Percentiles rank a stretch among this genome's conserved stretches.
Evolutionary conservation across 2,329 filamentous ascomycete species (phyloP).

Genomic region (Fusarium sp.): DNA sequence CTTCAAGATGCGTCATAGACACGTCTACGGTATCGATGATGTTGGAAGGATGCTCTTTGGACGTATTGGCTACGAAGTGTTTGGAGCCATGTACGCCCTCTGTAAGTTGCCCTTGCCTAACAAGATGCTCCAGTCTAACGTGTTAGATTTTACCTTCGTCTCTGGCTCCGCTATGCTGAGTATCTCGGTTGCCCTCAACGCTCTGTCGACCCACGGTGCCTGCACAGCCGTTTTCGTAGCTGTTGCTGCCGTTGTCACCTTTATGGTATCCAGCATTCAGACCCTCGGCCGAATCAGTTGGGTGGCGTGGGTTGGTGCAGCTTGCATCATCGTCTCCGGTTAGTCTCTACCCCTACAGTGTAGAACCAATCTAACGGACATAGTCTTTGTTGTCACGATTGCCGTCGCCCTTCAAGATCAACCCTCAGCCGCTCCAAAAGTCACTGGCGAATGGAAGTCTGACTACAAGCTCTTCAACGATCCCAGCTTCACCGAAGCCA

Average conservation of each 20-base stretch:
- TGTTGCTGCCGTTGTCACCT: conserved; percentile 43
- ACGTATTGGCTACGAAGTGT: conserved; percentile 54
- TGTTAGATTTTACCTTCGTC: not conserved
- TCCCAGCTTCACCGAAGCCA: conserved; percentile 45
- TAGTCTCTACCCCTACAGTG: not conserved
- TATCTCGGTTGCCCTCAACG: conserved; percentile 53
- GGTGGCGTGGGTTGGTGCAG: conserved; percentile 43
- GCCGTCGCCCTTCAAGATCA: conserved; percentile 12
- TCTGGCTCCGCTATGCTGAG: conserved; percentile 36
- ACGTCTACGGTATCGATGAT: conserved; percentile 65
- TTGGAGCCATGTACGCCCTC: conserved; percentile 50
- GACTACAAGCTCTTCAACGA: conserved; percentile 45
- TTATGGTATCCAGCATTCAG: conserved; percentile 47
- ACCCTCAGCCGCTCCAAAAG: conserved; percentile 1
- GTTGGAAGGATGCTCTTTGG: conserved; percentile 61
- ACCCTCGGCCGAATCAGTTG: conserved; percentile 47
- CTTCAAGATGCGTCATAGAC: conserved; percentile 62
- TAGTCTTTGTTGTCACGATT: conserved; percentile 9
- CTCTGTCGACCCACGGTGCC: conserved; percentile 50
- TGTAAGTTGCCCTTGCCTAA: conserved; percentile 33
- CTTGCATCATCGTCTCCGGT: conserved; percentile 9
- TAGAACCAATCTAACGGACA: not conserved
- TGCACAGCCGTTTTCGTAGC: conserved; percentile 55
- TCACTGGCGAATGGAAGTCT: conserved; percentile 35
- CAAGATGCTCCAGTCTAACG: not conserved